Evolutionary conservation across 2,329 filamentous ascomycete species (phyloP), one percentile per base, ranked within the genome.

Genomic region (Colletotrichum sublineola): DNA sequence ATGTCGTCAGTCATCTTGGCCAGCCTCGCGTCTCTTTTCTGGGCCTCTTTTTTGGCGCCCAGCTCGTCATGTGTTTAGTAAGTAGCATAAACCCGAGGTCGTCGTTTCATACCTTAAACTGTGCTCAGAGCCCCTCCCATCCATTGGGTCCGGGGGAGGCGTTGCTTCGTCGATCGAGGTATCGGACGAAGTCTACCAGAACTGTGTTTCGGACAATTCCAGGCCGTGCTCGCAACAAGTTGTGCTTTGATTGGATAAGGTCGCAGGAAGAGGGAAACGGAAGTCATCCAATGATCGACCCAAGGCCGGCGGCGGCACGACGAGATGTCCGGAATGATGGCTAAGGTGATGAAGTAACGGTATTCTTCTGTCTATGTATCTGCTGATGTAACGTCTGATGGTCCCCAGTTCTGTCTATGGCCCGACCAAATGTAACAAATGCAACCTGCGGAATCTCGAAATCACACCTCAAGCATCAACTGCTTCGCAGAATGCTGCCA

Each of bases 181-280:
- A 57, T 42, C 55, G 38, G 55, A 57, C 3, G 55, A 57, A 57
- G 20, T 57, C 55, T 57, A 38, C 36, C 55, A 9, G 14, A 42
- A 57, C 18, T 18, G 14, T 29, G 55, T 57, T 57, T 24, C 36
- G n/a, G 7, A 12, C 33, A 3, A 6, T 1, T 57, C 38, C 55
- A 18, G 14, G 36, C 36, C n/a, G 55, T 40, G 31, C 38, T 9
- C 24, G 36, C 55, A 29, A 40, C n/a, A 12, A 6, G 12, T 20
- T 1, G 36, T n/a, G 6, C 42, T 9, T 29, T 29, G 55, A 57
- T 57, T 57, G 55, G 55, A 29, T 29, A 40, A 15, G 5, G 31
- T n/a, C 55, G 1, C n/a, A 14, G n/a, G 8, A 15, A 38, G 29
- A 20, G 42, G 42, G 8, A 33, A 7, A 9, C 55, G 20, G 55